Conservation (phyloP, 495 filamentous ascomycete genomes). For the Penicillium malachiteum region DNA sequence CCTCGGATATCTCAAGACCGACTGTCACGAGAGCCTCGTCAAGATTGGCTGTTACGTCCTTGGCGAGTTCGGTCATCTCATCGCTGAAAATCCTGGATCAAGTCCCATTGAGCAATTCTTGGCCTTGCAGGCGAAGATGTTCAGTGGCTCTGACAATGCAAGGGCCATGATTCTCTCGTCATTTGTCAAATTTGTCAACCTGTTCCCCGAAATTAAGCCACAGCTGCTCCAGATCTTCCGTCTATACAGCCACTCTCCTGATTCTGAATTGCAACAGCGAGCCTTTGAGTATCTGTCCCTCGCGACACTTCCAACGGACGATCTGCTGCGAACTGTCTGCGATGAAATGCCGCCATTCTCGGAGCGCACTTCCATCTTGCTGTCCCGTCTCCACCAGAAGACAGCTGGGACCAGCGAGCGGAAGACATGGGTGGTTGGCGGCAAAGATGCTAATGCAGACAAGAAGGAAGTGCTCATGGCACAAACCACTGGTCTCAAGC, state of each 20-base stretch:
- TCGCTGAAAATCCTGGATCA: constrained; percentile 89
- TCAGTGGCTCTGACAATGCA: constrained; percentile 83
- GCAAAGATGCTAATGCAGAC: constrained; percentile 87
- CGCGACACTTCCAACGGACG: constrained; percentile 81
- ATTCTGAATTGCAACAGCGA: constrained; percentile 93
- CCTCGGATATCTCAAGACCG: constrained; percentile 82
- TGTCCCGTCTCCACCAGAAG: constrained; percentile 92
- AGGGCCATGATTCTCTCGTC: constrained; percentile 90
- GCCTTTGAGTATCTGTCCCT: constrained; percentile 94
- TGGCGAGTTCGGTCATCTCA: constrained; percentile 95
- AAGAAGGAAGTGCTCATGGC: constrained; percentile 76
- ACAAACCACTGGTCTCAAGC: constrained; percentile 79
- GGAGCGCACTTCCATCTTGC: constrained; percentile 84
- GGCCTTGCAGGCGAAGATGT: constrained; percentile 87
- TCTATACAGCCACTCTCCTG: constrained; percentile 89
- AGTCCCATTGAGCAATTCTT: constrained; percentile 98
- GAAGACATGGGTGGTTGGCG: constrained; percentile 93
- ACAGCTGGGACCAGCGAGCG: constrained; percentile 88
- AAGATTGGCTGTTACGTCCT: constrained; percentile 97
- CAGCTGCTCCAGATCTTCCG: constrained; percentile 88
- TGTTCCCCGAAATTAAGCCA: constrained; percentile 98
- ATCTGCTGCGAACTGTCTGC: constrained; percentile 90
- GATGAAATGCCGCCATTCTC: constrained; percentile 99
- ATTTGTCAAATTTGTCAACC: constrained; percentile 96
- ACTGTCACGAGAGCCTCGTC: constrained; percentile 94